Conservation (phyloP, 805 yeast species). For the Metschnikowia anglica region DNA sequence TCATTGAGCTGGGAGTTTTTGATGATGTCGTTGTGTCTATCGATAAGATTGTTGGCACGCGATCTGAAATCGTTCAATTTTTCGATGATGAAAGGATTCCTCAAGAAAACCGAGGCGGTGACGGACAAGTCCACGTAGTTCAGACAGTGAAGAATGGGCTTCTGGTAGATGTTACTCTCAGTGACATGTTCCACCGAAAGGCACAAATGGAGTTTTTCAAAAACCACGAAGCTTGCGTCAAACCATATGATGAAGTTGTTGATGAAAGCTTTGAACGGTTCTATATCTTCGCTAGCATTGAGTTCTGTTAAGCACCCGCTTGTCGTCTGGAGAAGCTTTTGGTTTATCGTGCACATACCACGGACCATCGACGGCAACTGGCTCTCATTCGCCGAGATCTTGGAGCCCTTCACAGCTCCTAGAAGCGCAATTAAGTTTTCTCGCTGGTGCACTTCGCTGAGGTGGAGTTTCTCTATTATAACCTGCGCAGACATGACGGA, state of each 20-base stretch:
- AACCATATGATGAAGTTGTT: conserved; percentile 42
- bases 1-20: conserved; percentile 27
- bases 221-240: conserved; percentile 34
- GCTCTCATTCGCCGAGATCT: conserved; percentile 23
- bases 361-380: conserved; percentile 33
- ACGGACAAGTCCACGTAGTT: conserved; percentile 32
- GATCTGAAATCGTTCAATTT: conserved; percentile 23
- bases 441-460: conserved; percentile 32
- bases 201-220: conserved; percentile 31
- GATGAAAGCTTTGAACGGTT: conserved; percentile 34
- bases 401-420: conserved; percentile 33
- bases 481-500: background rate
- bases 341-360: conserved; percentile 42
- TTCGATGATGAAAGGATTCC: conserved; percentile 42
- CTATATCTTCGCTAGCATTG: conserved; percentile 17
- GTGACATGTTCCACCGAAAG: conserved; percentile 17
- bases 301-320: conserved; percentile 18
- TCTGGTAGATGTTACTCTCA: conserved; percentile 24
- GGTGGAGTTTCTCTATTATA: conserved; percentile 17
- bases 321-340: conserved; percentile 27
- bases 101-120: conserved; percentile 21
- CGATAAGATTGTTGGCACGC: conserved; percentile 22
- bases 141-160: conserved; percentile 33
- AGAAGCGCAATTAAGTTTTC: conserved; percentile 37
- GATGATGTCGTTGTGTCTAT: conserved; percentile 15